phyloP scores from a whole-genome alignment of 345 rosid genomes.

The Excoecaria agallocha region DNA sequence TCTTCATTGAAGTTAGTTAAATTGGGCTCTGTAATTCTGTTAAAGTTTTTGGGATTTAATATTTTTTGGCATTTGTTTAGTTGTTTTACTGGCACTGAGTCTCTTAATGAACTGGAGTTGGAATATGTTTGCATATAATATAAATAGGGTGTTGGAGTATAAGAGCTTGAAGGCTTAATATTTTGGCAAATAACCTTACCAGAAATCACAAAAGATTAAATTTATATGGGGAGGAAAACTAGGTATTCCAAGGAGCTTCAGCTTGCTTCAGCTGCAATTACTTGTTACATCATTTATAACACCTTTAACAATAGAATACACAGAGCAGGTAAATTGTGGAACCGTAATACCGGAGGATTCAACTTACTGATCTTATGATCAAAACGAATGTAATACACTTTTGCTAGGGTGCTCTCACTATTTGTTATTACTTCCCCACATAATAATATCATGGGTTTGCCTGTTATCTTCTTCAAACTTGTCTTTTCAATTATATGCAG shows the following conservation, averaged over 20 bases:
- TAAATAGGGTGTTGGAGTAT: not conserved
- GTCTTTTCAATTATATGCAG: slow-evolving; percentile 32
- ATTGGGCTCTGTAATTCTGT: not conserved
- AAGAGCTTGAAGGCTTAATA: not conserved
- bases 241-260: not conserved
- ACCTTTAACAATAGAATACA: not conserved
- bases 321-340: not conserved
- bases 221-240: no score
- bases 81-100: not conserved
- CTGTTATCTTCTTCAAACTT: not conserved
- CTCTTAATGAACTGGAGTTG: not conserved
- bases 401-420: not conserved
- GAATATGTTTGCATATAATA: not conserved
- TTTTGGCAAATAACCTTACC: not conserved
- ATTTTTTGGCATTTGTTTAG: not conserved
- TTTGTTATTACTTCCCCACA: not conserved
- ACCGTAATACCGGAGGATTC: not conserved
- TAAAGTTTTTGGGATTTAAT: not conserved
- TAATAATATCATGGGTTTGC: slow-evolving; percentile 2
- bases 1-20: not conserved
- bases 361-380: not conserved
- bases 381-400: not conserved
- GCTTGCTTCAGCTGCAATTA: not conserved
- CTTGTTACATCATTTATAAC: not conserved
- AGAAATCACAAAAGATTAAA: not conserved